Conservation (phyloP, 2,329 filamentous ascomycete genomes). For the Trichoderma semiorbis region DNA sequence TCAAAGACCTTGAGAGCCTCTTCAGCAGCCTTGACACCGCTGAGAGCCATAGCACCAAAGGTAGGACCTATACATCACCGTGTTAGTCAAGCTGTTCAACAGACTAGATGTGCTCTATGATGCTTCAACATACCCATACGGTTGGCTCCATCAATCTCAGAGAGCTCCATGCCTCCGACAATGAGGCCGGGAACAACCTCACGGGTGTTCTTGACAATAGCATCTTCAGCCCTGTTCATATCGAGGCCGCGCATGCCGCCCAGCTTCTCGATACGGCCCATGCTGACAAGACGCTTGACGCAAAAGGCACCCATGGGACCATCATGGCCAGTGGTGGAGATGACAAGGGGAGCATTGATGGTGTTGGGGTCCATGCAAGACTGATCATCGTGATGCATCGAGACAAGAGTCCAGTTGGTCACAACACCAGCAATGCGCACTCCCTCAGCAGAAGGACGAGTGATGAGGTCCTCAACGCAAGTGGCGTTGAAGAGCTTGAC, state of each 20-base stretch:
- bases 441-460: constrained; percentile 56
- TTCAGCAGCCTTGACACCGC: constrained; percentile 87
- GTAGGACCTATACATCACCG: constrained; percentile 54
- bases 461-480: constrained; percentile 88
- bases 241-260: constrained; percentile 91
- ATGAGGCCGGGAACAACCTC: constrained; percentile 86
- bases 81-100: neutral
- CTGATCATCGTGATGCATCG: constrained; percentile 84
- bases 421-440: constrained; percentile 84
- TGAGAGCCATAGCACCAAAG: constrained; percentile 85
- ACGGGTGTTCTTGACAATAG: constrained; percentile 87
- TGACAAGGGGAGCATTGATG: constrained; percentile 85
- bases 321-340: constrained; percentile 89
- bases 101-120: too few relatives aligned
- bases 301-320: constrained; percentile 87
- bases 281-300: constrained; percentile 86
- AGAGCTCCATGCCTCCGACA: constrained; percentile 92
- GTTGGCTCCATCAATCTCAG: constrained; percentile 86
- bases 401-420: constrained; percentile 92
- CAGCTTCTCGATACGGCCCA: constrained; percentile 77
- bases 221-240: constrained; percentile 88
- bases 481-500: constrained; percentile 97
- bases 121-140: constrained; percentile 64
- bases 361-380: constrained; percentile 97
- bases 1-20: constrained; percentile 78